Conservation (phyloP, 1,139 yeast genomes). For the Scheffersomyces segobiensis region DNA sequence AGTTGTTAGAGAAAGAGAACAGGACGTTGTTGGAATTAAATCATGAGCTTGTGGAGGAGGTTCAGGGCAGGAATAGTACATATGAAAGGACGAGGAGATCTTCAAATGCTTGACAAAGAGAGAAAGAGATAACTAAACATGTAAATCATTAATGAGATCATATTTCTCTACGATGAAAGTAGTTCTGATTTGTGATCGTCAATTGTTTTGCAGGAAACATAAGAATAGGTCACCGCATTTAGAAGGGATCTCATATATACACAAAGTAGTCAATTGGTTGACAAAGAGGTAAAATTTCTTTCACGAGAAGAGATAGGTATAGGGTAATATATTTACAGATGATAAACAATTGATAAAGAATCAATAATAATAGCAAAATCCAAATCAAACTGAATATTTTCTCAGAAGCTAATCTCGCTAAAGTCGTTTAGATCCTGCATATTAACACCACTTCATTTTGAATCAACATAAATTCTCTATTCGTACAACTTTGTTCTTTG, state of each 20-base stretch:
- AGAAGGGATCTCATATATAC: no score
- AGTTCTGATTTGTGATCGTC: no score
- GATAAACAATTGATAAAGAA: not conserved
- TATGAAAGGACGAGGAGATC: not conserved
- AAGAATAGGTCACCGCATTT: no score
- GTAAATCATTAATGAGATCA: no score
- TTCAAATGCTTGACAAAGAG: no score
- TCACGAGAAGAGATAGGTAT: no score
- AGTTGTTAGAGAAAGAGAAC: slow-evolving; percentile 28
- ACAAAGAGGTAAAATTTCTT: no score
- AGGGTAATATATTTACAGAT: not conserved
- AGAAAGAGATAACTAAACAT: no score
- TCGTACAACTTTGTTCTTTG: not conserved
- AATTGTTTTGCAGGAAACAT: no score
- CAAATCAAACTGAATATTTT: no score
- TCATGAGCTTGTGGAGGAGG: slow-evolving; percentile 26
- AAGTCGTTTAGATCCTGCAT: not conserved
- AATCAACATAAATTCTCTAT: not conserved
- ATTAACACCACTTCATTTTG: not conserved
- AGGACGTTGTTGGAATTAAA: slow-evolving; percentile 35
- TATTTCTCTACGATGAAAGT: no score
- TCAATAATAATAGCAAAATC: not conserved
- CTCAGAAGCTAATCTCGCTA: not conserved
- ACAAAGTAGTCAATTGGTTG: no score
- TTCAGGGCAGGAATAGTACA: not conserved